Evolutionary conservation across 345 rosid genomes (phyloP).

Genomic region (Chamaenerion angustifolium): DNA sequence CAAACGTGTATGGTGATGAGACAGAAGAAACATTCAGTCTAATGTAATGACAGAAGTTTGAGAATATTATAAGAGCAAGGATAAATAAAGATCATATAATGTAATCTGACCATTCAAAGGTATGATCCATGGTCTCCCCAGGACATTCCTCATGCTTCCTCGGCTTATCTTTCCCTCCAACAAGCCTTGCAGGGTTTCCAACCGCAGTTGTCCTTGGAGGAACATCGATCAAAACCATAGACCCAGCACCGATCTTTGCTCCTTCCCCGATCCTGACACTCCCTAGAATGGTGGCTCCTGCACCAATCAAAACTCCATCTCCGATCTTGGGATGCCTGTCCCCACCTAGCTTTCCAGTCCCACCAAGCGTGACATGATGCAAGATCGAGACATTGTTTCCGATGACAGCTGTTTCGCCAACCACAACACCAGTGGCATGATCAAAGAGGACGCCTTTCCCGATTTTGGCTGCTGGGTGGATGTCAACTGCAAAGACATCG

Average conservation of each 20-base stretch:
- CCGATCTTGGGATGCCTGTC: constrained; percentile 94
- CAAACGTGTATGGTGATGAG: too few species aligned
- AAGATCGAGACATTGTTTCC: constrained; percentile 89
- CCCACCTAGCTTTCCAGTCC: constrained; percentile 65
- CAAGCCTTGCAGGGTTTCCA: constrained; percentile 90
- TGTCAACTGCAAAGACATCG: constrained; percentile 85
- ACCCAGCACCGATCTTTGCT: constrained; percentile 91
- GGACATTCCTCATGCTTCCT: constrained; percentile 57
- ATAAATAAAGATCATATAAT: constrained; percentile 19
- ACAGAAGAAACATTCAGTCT: too few species aligned
- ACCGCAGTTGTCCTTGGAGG: constrained; percentile 73
- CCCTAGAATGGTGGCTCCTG: constrained; percentile 85
- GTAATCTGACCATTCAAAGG: constrained; percentile 94
- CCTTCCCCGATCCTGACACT: constrained; percentile 72
- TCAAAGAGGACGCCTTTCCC: constrained; percentile 83
- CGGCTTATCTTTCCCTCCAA: constrained; percentile 75
- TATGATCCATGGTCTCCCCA: constrained; percentile 96
- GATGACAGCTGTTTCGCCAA: constrained; percentile 82
- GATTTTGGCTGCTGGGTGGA: constrained; percentile 88
- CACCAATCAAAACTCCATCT: constrained; percentile 88
- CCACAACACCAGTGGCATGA: constrained; percentile 87
- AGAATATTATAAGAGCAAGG: too few species aligned
- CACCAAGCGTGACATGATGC: constrained; percentile 91
- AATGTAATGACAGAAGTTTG: too few species aligned
- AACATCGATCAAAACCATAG: constrained; percentile 72